Evolutionary conservation across 2,329 filamentous ascomycete species (phyloP).

Genomic region (Stagonosporopsis vannaccii): DNA sequence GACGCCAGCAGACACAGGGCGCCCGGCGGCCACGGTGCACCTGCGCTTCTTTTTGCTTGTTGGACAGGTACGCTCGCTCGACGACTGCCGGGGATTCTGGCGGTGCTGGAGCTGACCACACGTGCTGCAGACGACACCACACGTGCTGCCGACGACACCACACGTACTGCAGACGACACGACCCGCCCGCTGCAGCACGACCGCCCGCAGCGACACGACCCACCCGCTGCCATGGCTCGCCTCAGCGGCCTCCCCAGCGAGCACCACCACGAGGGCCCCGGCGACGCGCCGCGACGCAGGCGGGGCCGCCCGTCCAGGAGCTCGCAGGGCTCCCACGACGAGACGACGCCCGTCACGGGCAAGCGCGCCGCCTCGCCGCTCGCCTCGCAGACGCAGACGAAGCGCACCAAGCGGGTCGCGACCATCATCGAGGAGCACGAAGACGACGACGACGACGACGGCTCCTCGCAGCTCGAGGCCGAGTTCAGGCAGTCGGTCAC

Average conservation of each 20-base stretch:
- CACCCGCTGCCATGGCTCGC: constrained; percentile 43
- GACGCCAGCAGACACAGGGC: constrained; percentile 12
- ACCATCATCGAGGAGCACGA: constrained; percentile 22
- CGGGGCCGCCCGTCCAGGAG: constrained; percentile 40
- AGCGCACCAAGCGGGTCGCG: constrained; percentile 44
- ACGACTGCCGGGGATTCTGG: constrained; percentile 5
- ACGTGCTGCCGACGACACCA: background rate
- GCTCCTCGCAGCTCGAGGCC: constrained; percentile 37
- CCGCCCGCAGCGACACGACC: too few relatives aligned
- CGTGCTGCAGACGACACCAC: constrained; percentile 9
- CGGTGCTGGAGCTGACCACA: constrained; percentile 2
- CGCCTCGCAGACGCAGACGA: constrained; percentile 35
- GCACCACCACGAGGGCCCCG: constrained; percentile 47
- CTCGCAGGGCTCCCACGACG: constrained; percentile 28
- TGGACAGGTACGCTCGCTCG: constrained; percentile 12
- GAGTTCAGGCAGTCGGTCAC: constrained; percentile 43
- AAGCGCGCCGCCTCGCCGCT: constrained; percentile 43
- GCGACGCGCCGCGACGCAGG: constrained; percentile 43
- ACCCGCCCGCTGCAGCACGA: too few relatives aligned
- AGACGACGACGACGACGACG: constrained; percentile 36
- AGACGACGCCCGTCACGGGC: constrained; percentile 16
- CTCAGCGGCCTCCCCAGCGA: constrained; percentile 45
- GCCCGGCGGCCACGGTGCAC: constrained; percentile 13
- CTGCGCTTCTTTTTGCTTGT: constrained; percentile 17
- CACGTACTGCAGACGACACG: too few relatives aligned